A percentile compares a stretch with the other conserved stretches of the same genome.
Evolutionary conservation across 192 early-diverging fungal genomes (phyloP).

Genomic region (Cladochytrium replicatum): DNA sequence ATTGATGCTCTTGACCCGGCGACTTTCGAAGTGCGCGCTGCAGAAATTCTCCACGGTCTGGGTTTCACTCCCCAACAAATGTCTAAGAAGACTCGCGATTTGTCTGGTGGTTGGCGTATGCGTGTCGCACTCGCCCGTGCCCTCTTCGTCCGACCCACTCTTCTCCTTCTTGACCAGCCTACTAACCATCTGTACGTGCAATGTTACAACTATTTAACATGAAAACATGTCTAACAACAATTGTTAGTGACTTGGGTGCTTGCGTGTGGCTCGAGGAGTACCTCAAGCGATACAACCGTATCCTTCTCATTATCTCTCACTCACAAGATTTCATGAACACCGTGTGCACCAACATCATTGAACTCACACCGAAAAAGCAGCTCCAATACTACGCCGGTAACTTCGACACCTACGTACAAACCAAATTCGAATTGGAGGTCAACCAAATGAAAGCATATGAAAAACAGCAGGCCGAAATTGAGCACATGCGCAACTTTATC

Average conservation of each 20-base stretch:
- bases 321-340: slow-evolving; percentile 92
- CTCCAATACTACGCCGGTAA: slow-evolving; percentile 94
- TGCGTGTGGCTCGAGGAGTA: slow-evolving; percentile 81
- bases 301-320: slow-evolving; percentile 83
- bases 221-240: not conserved
- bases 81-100: slow-evolving; percentile 86
- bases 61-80: slow-evolving; percentile 84
- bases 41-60: slow-evolving; percentile 83
- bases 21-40: slow-evolving; percentile 91
- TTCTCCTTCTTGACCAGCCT: slow-evolving; percentile 50
- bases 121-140: slow-evolving; percentile 93
- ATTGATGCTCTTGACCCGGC: slow-evolving; percentile 85
- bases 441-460: slow-evolving; percentile 99
- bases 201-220: slow-evolving; percentile 57
- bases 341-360: slow-evolving; percentile 93
- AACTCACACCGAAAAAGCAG: slow-evolving; percentile 82
- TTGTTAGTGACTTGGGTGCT: slow-evolving; percentile 64
- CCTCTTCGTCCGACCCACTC: slow-evolving; percentile 85
- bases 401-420: slow-evolving; percentile 94
- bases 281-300: slow-evolving; percentile 67
- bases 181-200: slow-evolving; percentile 21
- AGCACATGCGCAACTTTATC: slow-evolving; percentile 98
- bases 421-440: slow-evolving; percentile 86
- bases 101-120: slow-evolving; percentile 99
- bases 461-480: slow-evolving; percentile 98